Conservation (phyloP, 2,329 filamentous ascomycete species). For the Beauveria medogensis region DNA sequence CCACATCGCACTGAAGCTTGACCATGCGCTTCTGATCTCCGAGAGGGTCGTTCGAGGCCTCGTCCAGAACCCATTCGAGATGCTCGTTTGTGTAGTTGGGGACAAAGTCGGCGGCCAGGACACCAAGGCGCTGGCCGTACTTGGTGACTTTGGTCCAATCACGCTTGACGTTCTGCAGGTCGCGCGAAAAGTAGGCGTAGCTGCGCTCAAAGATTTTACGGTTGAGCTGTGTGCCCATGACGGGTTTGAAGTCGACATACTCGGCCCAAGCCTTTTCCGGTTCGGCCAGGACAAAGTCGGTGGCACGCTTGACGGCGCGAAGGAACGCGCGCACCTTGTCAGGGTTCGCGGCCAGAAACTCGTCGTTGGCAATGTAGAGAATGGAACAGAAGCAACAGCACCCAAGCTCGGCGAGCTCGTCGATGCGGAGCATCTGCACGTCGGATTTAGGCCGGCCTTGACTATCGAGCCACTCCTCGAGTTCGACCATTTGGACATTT, state of each 20-base stretch:
- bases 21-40: slow-evolving; percentile 72
- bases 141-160: slow-evolving; percentile 73
- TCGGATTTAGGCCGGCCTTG: slow-evolving; percentile 57
- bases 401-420: slow-evolving; percentile 69
- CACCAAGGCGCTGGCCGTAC: slow-evolving; percentile 66
- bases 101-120: slow-evolving; percentile 53
- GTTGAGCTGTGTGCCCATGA: slow-evolving; percentile 60
- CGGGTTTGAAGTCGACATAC: slow-evolving; percentile 65
- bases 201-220: slow-evolving; percentile 74
- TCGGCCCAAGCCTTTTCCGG: slow-evolving; percentile 58
- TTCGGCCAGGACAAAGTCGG: slow-evolving; percentile 59
- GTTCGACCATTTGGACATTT: slow-evolving; percentile 77
- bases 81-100: slow-evolving; percentile 72
- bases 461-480: slow-evolving; percentile 63
- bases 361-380: slow-evolving; percentile 71
- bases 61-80: slow-evolving; percentile 56
- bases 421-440: slow-evolving; percentile 74
- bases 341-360: slow-evolving; percentile 57
- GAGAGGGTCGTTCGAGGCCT: slow-evolving; percentile 56
- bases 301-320: slow-evolving; percentile 65
- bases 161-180: slow-evolving; percentile 64
- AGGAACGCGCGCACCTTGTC: slow-evolving; percentile 61
- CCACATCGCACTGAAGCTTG: slow-evolving; percentile 58
- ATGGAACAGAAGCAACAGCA: slow-evolving; percentile 82
- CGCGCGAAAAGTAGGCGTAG: slow-evolving; percentile 67